Evolutionary conservation across 352 stramenopile genomes (phyloP).

Genomic region (Phytopythium helicoides): DNA sequence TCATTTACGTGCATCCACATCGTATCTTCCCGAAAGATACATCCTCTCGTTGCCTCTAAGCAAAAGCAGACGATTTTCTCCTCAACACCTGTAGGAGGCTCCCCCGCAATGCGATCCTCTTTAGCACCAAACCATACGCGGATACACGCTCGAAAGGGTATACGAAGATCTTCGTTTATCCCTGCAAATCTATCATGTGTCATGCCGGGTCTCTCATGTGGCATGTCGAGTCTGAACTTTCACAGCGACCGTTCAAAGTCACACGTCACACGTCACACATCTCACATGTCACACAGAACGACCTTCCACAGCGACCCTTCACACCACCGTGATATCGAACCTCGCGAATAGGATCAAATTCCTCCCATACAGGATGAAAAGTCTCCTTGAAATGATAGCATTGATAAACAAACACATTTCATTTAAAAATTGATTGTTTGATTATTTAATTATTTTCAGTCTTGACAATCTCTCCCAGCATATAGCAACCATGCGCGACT

Average conservation of each 20-base stretch:
- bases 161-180: no score
- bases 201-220: no score
- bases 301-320: no score
- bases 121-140: constrained; percentile 1
- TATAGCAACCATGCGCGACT: constrained; percentile 18
- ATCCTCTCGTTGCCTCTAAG: background rate
- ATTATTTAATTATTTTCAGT: constrained; percentile 1
- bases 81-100: background rate
- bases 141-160: constrained; percentile 2
- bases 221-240: no score
- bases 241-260: no score
- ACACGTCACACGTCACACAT: no score
- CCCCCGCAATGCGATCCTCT: background rate
- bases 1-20: background rate
- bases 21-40: constrained; percentile 2
- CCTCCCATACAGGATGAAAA: no score
- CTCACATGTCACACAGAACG: no score
- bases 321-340: no score
- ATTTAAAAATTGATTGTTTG: background rate
- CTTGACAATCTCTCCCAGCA: constrained; percentile 2
- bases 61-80: background rate
- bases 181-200: no score
- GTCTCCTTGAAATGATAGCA: no score
- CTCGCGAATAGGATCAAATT: no score
- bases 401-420: background rate